Percentiles rank a stretch among this genome's conserved stretches.
Evolutionary conservation across 169 alveolate genomes (phyloP).

Genomic region (Plasmodium coatneyi): DNA sequence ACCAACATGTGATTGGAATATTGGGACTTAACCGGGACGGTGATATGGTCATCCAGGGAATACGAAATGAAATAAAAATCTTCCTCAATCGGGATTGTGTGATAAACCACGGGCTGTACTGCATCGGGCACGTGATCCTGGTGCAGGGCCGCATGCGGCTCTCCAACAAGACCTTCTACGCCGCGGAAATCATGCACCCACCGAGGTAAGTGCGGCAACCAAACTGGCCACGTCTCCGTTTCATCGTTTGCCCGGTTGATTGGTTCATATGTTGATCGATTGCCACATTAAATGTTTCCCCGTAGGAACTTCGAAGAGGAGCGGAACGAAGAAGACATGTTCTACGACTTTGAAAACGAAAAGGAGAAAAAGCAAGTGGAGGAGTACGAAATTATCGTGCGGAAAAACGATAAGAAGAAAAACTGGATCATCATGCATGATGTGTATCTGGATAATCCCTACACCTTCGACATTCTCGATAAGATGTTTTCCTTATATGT

Average conservation of each 20-base stretch:
- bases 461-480: slow-evolving; percentile 40
- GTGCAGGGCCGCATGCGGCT: slow-evolving; percentile 74
- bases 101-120: slow-evolving; percentile 79
- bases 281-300: not conserved
- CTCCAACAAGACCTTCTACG: slow-evolving; percentile 75
- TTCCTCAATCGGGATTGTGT: slow-evolving; percentile 58
- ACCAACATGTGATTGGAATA: slow-evolving; percentile 79
- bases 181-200: slow-evolving; percentile 81
- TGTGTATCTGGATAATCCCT: slow-evolving; percentile 43
- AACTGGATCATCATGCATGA: slow-evolving; percentile 71
- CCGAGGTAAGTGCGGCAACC: slow-evolving; percentile 72
- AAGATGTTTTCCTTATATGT: slow-evolving; percentile 60
- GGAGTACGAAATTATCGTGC: slow-evolving; percentile 54
- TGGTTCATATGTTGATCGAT: not conserved
- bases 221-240: too few relatives aligned
- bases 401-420: slow-evolving; percentile 23
- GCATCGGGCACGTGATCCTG: slow-evolving; percentile 79
- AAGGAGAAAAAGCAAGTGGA: slow-evolving; percentile 31
- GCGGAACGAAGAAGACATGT: slow-evolving; percentile 46
- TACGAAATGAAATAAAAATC: slow-evolving; percentile 75
- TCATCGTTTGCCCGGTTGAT: too few relatives aligned
- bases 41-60: slow-evolving; percentile 80
- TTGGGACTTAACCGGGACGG: slow-evolving; percentile 81
- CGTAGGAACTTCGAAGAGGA: slow-evolving; percentile 46
- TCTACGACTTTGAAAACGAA: slow-evolving; percentile 62